Percentiles rank a stretch among this genome's conserved stretches.
phyloP scores from a whole-genome alignment of 2,329 filamentous ascomycete genomes.

The Penicillium brasilianum region DNA sequence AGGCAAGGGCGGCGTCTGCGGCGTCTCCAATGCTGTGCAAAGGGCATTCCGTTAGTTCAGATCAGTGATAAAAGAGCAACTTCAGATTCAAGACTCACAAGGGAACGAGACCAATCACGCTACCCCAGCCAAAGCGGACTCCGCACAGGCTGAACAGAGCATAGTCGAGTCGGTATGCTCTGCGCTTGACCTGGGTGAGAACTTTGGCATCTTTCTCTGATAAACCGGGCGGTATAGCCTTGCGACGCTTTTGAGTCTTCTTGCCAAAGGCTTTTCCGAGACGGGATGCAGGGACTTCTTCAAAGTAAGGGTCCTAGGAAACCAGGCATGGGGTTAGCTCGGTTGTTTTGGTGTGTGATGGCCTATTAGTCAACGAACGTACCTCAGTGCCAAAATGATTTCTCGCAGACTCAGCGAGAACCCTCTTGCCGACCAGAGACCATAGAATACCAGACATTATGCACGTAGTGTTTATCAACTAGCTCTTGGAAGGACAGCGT shows the following conservation, averaged over 20 bases:
- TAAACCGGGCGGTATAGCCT: conserved; percentile 80
- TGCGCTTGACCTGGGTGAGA: conserved; percentile 82
- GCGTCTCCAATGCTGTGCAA: conserved; percentile 70
- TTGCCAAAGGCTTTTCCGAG: conserved; percentile 67
- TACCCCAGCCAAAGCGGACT: conserved; percentile 86
- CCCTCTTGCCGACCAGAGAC: conserved; percentile 40
- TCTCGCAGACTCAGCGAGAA: conserved; percentile 45
- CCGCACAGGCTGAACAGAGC: conserved; percentile 80
- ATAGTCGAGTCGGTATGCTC: conserved; percentile 85
- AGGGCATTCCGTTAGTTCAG: conserved; percentile 10
- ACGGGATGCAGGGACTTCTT: conserved; percentile 75
- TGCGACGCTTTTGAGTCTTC: conserved; percentile 82
- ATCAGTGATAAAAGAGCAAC: background rate
- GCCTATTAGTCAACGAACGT: background rate
- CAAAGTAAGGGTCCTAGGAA: conserved; percentile 84
- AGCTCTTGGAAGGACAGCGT: background rate
- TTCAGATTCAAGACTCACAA: conserved; percentile 60
- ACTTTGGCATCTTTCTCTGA: conserved; percentile 80
- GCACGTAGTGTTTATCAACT: conserved; percentile 3
- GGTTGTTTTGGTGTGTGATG: background rate
- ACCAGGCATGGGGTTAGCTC: conserved; percentile 12
- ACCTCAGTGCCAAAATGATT: conserved; percentile 52
- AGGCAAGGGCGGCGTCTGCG: conserved; percentile 72
- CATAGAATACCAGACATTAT: conserved; percentile 37
- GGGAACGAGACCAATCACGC: conserved; percentile 82